Conservation (phyloP, 2,329 filamentous ascomycete genomes). For the Curvularia sp. region DNA sequence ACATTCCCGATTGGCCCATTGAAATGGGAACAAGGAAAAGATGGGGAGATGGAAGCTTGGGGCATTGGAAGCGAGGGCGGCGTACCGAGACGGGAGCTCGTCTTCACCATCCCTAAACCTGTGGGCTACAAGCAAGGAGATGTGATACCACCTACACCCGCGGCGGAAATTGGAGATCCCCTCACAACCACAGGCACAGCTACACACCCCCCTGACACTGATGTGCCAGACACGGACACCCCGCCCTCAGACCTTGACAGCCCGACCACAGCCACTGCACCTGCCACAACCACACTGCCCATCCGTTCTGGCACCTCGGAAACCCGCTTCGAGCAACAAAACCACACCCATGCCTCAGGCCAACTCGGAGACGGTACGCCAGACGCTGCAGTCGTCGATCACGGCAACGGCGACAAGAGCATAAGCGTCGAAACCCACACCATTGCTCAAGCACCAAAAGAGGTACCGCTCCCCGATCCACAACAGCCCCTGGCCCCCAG, state of each 20-base stretch:
- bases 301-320: constrained; percentile 53
- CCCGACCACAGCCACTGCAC: constrained; percentile 21
- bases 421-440: constrained; percentile 58
- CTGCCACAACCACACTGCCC: constrained; percentile 32
- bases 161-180: constrained; percentile 31
- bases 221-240: constrained; percentile 28
- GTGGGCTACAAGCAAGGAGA: constrained; percentile 40
- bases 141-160: constrained; percentile 36
- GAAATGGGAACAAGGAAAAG: constrained; percentile 53
- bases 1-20: constrained; percentile 59
- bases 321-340: constrained; percentile 53
- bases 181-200: constrained; percentile 48
- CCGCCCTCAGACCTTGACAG: constrained; percentile 33
- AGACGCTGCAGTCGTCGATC: constrained; percentile 47
- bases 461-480: constrained; percentile 49
- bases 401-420: constrained; percentile 56
- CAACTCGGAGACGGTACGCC: constrained; percentile 55
- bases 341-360: constrained; percentile 54
- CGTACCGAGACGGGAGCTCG: constrained; percentile 46
- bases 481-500: constrained; percentile 45
- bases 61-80: constrained; percentile 56
- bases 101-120: constrained; percentile 51
- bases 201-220: constrained; percentile 46
- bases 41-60: constrained; percentile 55
- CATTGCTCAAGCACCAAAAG: constrained; percentile 59